Evolutionary conservation across 345 rosid species (phyloP), one percentile per base, ranked within the genome.

Genomic region (Euclidium syriacum): DNA sequence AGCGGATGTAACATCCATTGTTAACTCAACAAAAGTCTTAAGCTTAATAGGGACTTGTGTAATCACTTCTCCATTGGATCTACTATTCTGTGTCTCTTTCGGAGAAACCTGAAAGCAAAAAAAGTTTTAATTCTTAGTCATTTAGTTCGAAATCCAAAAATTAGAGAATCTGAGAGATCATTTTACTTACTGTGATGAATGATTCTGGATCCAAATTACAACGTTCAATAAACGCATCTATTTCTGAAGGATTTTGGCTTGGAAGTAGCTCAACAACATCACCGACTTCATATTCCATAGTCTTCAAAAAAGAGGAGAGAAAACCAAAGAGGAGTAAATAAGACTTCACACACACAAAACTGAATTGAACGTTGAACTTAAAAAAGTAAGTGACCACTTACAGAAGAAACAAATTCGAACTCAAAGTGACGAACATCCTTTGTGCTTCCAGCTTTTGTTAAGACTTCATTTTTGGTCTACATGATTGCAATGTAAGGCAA

Each of bases 1-100:
- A 53, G 96, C 92, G 9, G 97, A 94, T 72, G 96, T 78, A 55
- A 94, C 79, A 81, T 94, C 99, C 99, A 94, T 90, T n/a, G 97
- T 78, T 71, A 78, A 71, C 72, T 87, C 91, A 67, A 90, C 82
- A 50, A 84, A 94, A 35, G 74, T 79, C 79, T 63, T 87, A 47
- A 87, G 73, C 75, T 79, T 87, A 30, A 87, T 63, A 27, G 96
- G 96, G 33, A 27, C 27, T 12, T 62, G 74, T 56, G 75, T 60
- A 74, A 33, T 32, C 19, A 33, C 18, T 34, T 49, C 75, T 65
- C 42, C 68, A 51, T 34, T 49, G 32, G 50, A 38, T 64, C 30
- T 29, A 29, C 19, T 57, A 62, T 68, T 79, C 52, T 73, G 80
- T 57, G 15, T 65, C 59, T 80, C 84, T 74, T 75, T 74, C 30